Percentiles rank a stretch among this genome's conserved stretches.
phyloP scores from a whole-genome alignment of 768 basidiomycete genomes.

The Lactarius indigo region DNA sequence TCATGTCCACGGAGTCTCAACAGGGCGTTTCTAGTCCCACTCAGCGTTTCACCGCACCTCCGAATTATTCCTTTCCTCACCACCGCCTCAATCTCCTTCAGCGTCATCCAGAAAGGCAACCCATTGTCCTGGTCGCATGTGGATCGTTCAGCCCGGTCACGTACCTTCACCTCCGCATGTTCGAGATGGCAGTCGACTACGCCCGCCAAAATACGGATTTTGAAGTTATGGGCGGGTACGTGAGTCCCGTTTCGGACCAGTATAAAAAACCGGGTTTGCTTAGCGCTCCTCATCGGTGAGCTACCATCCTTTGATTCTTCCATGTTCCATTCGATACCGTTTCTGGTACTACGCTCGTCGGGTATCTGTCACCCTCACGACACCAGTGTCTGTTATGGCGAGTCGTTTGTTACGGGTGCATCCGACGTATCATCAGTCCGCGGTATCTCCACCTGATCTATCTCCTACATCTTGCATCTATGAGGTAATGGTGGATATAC shows the following conservation, averaged over 20 bases:
- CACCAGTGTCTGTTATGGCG: not conserved
- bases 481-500: constrained; percentile 5
- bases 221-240: constrained; percentile 92
- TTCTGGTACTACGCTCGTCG: not conserved
- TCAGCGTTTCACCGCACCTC: constrained; percentile 55
- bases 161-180: constrained; percentile 98
- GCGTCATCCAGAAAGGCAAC: constrained; percentile 64
- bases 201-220: constrained; percentile 88
- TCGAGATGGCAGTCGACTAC: constrained; percentile 99
- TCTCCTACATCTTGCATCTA: not conserved
- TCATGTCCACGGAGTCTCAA: constrained; percentile 10
- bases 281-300: constrained; percentile 84
- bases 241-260: constrained; percentile 92
- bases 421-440: constrained; percentile 3
- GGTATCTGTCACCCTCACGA: not conserved
- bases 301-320: constrained; percentile 9
- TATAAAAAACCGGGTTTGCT: constrained; percentile 97
- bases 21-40: not conserved
- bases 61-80: constrained; percentile 63
- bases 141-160: constrained; percentile 98
- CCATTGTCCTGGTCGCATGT: constrained; percentile 94
- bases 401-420: not conserved
- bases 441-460: not conserved
- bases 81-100: constrained; percentile 59
- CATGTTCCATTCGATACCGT: not conserved